These are phyloP conservation scores for Thecamonas trahens DNA, from an alignment of 78 protist genomes.

Conservation along the genomic window DNA sequence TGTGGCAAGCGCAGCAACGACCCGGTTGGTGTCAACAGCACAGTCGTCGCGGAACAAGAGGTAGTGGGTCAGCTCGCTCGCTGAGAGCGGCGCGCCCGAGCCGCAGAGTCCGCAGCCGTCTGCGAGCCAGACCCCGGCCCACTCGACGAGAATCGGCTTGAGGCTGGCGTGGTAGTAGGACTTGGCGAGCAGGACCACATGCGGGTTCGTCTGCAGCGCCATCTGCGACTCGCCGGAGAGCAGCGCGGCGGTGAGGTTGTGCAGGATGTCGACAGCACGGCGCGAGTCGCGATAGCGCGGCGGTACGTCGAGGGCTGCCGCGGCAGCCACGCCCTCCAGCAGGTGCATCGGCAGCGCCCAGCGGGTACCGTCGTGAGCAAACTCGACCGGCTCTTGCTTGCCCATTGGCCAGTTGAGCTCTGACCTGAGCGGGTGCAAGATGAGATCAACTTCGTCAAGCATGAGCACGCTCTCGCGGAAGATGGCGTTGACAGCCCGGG, in stretches of 20 bases:
- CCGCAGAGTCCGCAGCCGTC: too few species aligned
- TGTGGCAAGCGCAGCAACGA: too few species aligned
- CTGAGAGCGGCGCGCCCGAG: too few species aligned
- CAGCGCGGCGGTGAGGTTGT: neutral
- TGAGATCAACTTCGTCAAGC: constrained; percentile 54
- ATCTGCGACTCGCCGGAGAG: neutral
- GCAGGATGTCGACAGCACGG: too few species aligned
- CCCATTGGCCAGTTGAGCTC: constrained; percentile 78
- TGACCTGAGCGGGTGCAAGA: constrained; percentile 60
- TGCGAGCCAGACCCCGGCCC: constrained; percentile 33
- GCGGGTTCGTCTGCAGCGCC: constrained; percentile 32
- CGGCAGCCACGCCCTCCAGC: constrained; percentile 47
- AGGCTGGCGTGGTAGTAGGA: constrained; percentile 24
- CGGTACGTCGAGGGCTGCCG: too few species aligned
- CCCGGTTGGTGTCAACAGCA: too few species aligned
- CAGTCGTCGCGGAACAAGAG: too few species aligned
- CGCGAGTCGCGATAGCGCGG: too few species aligned
- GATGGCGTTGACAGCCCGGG: neutral
- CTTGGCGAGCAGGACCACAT: constrained; percentile 29
- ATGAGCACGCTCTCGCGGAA: constrained; percentile 22
- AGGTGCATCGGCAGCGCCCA: constrained; percentile 59
- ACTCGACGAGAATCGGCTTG: constrained; percentile 21
- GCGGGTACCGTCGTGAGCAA: constrained; percentile 33
- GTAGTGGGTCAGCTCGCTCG: neutral
- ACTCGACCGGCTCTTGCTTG: constrained; percentile 16